Evolutionary conservation across 345 rosid genomes (phyloP).

Genomic region (Ailanthus altissimus): DNA sequence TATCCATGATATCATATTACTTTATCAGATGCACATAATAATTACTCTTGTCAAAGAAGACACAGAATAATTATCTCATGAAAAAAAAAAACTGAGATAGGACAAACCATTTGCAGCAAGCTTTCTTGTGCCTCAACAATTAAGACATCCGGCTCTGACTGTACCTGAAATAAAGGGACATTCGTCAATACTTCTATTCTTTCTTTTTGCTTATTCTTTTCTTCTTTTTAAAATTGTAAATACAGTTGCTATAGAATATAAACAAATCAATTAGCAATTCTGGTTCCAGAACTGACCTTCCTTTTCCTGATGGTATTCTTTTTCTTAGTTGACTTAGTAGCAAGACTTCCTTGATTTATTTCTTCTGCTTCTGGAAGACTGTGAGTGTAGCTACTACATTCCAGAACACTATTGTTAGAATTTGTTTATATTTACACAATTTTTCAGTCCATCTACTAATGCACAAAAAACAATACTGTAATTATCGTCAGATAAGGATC

Average conservation of each 20-base stretch:
- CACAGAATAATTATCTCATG: not conserved
- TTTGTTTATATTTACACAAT: conserved; percentile 52
- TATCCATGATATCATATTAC: not conserved
- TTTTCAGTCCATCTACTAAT: conserved; percentile 48
- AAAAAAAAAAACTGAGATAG: conserved; percentile 4
- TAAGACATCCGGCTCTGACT: conserved; percentile 38
- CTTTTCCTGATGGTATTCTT: conserved; percentile 46
- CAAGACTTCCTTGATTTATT: conserved; percentile 36
- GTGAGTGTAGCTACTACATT: conserved; percentile 29
- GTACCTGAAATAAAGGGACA: conserved; percentile 37
- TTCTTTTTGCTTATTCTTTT: too few species aligned
- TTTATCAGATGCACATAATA: not conserved
- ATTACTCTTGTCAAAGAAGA: not conserved
- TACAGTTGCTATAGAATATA: not conserved
- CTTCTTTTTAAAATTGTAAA: not conserved
- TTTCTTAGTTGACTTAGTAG: conserved; percentile 42
- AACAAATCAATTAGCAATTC: not conserved
- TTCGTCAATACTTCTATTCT: conserved; percentile 2
- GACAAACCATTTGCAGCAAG: conserved; percentile 49
- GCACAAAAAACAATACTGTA: conserved; percentile 46
- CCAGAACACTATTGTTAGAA: conserved; percentile 32
- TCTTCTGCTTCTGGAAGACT: conserved; percentile 36
- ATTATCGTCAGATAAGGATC: conserved; percentile 43
- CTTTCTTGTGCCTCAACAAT: conserved; percentile 42
- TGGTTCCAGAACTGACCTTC: conserved; percentile 35